These are phyloP conservation scores for Leccinum pachyderme DNA, from an alignment of 1,284 basidiomycete species.

Conservation along the genomic window DNA sequence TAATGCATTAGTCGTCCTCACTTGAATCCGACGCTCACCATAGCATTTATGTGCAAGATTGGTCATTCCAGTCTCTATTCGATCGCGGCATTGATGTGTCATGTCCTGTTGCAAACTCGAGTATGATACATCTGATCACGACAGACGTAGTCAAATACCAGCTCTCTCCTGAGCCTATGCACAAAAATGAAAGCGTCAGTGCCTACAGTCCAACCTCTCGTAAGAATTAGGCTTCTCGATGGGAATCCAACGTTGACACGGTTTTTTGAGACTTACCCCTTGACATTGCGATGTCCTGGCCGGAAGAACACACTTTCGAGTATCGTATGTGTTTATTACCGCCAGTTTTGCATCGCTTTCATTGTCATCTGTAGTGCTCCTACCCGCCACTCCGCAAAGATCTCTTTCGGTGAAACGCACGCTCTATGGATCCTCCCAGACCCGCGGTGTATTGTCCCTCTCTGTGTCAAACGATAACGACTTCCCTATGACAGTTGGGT, in stretches of 20 bases:
- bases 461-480: constrained; percentile 65
- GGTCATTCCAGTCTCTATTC: constrained; percentile 77
- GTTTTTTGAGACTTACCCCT: constrained; percentile 36
- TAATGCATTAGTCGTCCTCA: constrained; percentile 22
- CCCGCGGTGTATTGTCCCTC: constrained; percentile 69
- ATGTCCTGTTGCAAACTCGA: constrained; percentile 59
- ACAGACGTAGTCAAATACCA: constrained; percentile 43
- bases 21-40: background rate
- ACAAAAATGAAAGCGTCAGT: constrained; percentile 34
- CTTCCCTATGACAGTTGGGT: constrained; percentile 53
- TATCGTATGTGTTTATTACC: constrained; percentile 47
- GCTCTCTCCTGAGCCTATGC: constrained; percentile 50
- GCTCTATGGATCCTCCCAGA: constrained; percentile 76
- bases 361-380: constrained; percentile 21
- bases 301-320: constrained; percentile 47
- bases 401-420: constrained; percentile 69
- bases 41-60: constrained; percentile 48
- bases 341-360: background rate
- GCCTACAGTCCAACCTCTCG: constrained; percentile 50
- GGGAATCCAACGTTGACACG: background rate
- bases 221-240: constrained; percentile 30
- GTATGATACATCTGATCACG: constrained; percentile 48
- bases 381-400: constrained; percentile 31
- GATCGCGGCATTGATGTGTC: constrained; percentile 59
- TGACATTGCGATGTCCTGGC: constrained; percentile 58